These are phyloP conservation scores for Thinopyrum elongatum DNA, from an alignment of 176 grass and related monocot species.

Conservation along the genomic window DNA sequence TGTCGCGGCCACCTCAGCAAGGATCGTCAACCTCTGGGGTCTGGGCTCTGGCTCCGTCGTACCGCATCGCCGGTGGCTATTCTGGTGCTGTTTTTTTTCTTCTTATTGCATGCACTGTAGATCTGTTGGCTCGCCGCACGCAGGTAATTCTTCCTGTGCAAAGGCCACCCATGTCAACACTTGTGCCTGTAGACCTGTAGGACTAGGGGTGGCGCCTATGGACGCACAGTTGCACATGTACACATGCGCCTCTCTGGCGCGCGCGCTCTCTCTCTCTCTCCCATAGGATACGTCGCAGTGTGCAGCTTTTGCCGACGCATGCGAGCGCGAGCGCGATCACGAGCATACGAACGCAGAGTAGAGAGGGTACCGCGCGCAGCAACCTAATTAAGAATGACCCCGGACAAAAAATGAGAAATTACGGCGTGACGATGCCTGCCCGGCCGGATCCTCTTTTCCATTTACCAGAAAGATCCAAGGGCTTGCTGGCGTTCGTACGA, in stretches of 20 bases:
- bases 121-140: too few relatives aligned
- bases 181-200: background rate
- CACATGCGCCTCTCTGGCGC: background rate
- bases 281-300: background rate
- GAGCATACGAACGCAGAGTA: background rate
- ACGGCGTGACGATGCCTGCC: background rate
- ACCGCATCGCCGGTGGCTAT: too few relatives aligned
- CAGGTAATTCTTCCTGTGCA: too few relatives aligned
- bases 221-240: background rate
- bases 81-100: too few relatives aligned
- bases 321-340: background rate
- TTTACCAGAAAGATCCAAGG: slow-evolving; percentile 41
- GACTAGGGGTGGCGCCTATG: background rate
- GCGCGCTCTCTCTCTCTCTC: background rate
- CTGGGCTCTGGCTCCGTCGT: background rate
- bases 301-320: background rate
- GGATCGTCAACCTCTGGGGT: background rate
- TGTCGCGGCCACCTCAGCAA: background rate
- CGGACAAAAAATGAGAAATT: background rate
- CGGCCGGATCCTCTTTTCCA: slow-evolving; percentile 10
- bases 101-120: too few relatives aligned
- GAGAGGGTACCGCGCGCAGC: background rate
- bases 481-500: background rate
- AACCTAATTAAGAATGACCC: slow-evolving; percentile 4
- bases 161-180: background rate